These are phyloP conservation scores for Plantago ovata DNA, from an alignment of 257 asterid species.

Conservation along the genomic window DNA sequence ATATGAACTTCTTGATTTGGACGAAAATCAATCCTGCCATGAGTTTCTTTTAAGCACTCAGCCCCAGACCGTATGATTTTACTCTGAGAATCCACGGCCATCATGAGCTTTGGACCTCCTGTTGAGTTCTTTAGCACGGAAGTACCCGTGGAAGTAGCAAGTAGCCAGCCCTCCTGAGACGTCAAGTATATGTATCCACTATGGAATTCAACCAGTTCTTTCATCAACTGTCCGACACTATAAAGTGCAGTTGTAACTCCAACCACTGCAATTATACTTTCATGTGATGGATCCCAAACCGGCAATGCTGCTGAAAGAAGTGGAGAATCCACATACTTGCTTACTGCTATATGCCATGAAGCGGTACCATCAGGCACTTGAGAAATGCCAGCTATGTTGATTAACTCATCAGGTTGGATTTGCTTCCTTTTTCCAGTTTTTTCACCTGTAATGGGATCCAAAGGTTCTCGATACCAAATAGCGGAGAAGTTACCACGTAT, in stretches of 20 bases:
- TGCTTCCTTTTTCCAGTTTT: constrained; percentile 50
- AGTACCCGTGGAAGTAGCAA: constrained; percentile 76
- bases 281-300: constrained; percentile 65
- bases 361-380: constrained; percentile 93
- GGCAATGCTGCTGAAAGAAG: constrained; percentile 92
- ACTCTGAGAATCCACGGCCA: constrained; percentile 73
- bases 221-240: constrained; percentile 90
- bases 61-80: constrained; percentile 74
- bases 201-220: constrained; percentile 81
- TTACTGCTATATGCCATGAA: constrained; percentile 90
- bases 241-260: constrained; percentile 90
- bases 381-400: constrained; percentile 86
- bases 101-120: constrained; percentile 61
- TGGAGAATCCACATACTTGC: constrained; percentile 79
- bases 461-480: constrained; percentile 73
- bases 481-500: constrained; percentile 69
- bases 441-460: constrained; percentile 70
- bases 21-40: constrained; percentile 48
- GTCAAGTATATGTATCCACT: constrained; percentile 88
- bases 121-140: constrained; percentile 66
- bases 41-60: constrained; percentile 49
- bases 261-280: constrained; percentile 81
- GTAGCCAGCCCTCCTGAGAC: constrained; percentile 91
- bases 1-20: constrained; percentile 76
- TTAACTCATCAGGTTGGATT: constrained; percentile 74